phyloP scores from a whole-genome alignment of 1,284 basidiomycete species.

The Lignosus rhinocerotis region DNA sequence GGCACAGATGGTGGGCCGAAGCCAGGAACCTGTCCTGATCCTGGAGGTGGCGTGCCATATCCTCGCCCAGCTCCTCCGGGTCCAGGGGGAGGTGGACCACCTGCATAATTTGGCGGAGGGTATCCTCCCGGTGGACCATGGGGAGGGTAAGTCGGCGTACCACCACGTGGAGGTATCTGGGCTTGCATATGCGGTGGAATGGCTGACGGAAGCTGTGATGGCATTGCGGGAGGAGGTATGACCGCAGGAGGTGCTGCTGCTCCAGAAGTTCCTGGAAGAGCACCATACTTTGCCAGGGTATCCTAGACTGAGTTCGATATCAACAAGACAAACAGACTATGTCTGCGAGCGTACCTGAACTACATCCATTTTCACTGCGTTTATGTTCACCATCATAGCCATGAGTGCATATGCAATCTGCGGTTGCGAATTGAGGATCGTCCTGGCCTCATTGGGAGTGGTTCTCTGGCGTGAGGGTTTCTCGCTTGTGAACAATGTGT shows the following conservation, averaged over 20 bases:
- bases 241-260: constrained; percentile 28
- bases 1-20: constrained; percentile 7
- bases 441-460: constrained; percentile 64
- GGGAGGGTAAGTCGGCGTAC: constrained; percentile 34
- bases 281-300: constrained; percentile 25
- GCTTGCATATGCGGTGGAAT: constrained; percentile 42
- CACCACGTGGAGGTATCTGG: constrained; percentile 30
- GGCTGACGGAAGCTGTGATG: constrained; percentile 24
- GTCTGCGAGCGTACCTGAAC: constrained; percentile 53
- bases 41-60: constrained; percentile 20
- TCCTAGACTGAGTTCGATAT: constrained; percentile 14
- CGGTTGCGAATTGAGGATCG: constrained; percentile 69
- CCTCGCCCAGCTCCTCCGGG: constrained; percentile 9
- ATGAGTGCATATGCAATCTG: constrained; percentile 76
- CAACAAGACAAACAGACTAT: not conserved
- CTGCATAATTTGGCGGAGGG: constrained; percentile 18
- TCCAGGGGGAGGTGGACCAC: not conserved
- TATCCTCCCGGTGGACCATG: constrained; percentile 25
- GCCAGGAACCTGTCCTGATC: constrained; percentile 14
- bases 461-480: constrained; percentile 53
- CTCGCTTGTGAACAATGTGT: not conserved
- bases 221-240: constrained; percentile 26
- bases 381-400: constrained; percentile 72
- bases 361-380: constrained; percentile 70
- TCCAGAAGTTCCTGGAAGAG: constrained; percentile 17